phyloP scores from a whole-genome alignment of 176 grass and related monocot species.

The Carex parvula region DNA sequence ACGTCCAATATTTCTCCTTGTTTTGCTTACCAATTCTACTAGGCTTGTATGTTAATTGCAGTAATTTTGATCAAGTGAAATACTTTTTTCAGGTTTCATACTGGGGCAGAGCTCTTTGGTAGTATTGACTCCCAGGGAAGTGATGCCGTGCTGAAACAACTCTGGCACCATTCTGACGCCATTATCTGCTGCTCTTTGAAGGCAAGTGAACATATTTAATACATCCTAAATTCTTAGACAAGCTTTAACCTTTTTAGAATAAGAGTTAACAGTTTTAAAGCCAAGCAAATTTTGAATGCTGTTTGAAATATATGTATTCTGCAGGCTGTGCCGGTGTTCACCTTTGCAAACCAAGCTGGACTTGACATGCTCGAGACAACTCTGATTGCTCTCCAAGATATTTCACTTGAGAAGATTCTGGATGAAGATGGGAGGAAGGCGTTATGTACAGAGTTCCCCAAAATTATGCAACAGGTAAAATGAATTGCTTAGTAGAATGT shows the following conservation, averaged over 20 bases:
- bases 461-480: constrained; percentile 94
- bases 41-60: background rate
- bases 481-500: background rate
- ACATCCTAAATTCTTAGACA: background rate
- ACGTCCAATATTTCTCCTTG: background rate
- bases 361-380: constrained; percentile 94
- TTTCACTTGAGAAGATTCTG: constrained; percentile 63
- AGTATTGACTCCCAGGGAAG: constrained; percentile 30
- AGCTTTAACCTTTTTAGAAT: background rate
- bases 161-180: constrained; percentile 82
- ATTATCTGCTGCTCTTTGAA: constrained; percentile 87
- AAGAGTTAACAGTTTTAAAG: background rate
- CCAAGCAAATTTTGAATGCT: background rate
- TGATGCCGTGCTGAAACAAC: constrained; percentile 46
- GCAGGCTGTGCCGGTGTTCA: constrained; percentile 65
- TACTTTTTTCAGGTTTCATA: constrained; percentile 53
- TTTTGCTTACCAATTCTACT: no score
- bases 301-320: no score
- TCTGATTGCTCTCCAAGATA: constrained; percentile 80
- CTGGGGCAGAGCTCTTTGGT: constrained; percentile 51
- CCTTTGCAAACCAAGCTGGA: constrained; percentile 75
- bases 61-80: background rate
- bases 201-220: constrained; percentile 26
- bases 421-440: constrained; percentile 53
- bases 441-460: constrained; percentile 54